phyloP scores from a whole-genome alignment of 1,284 basidiomycete genomes.

The Pseudozyma thailandica region DNA sequence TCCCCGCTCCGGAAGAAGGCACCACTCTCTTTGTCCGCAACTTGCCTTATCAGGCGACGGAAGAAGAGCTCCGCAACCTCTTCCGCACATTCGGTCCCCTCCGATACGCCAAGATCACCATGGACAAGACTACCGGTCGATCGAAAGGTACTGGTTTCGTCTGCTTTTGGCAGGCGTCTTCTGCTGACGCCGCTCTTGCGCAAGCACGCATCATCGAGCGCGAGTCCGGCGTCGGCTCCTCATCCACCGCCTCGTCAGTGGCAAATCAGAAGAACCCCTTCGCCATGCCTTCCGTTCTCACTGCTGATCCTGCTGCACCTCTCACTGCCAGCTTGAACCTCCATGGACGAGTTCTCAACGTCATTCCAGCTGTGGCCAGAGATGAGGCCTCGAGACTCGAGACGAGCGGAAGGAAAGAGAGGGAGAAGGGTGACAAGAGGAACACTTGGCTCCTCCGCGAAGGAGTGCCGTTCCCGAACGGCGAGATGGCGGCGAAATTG shows the following conservation, averaged over 20 bases:
- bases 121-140: constrained; percentile 84
- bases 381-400: constrained; percentile 86
- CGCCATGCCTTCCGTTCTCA: constrained; percentile 69
- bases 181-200: constrained; percentile 85
- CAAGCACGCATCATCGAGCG: constrained; percentile 73
- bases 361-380: constrained; percentile 87
- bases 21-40: constrained; percentile 96
- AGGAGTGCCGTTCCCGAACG: constrained; percentile 70
- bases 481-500: constrained; percentile 41
- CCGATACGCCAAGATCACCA: constrained; percentile 89
- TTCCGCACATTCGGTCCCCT: constrained; percentile 82
- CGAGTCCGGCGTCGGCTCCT: constrained; percentile 46
- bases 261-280: constrained; percentile 60
- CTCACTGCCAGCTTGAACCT: constrained; percentile 85
- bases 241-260: constrained; percentile 10
- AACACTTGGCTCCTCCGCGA: constrained; percentile 96
- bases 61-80: constrained; percentile 62
- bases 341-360: constrained; percentile 91
- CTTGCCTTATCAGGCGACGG: constrained; percentile 82
- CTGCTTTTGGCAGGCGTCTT: constrained; percentile 94
- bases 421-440: constrained; percentile 92
- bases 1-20: constrained; percentile 71
- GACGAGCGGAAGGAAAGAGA: constrained; percentile 79
- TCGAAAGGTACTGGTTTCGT: constrained; percentile 95
- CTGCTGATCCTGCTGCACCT: constrained; percentile 91